phyloP scores from a whole-genome alignment of 208 protist genomes.

The Vickermania ingenoplastis region DNA sequence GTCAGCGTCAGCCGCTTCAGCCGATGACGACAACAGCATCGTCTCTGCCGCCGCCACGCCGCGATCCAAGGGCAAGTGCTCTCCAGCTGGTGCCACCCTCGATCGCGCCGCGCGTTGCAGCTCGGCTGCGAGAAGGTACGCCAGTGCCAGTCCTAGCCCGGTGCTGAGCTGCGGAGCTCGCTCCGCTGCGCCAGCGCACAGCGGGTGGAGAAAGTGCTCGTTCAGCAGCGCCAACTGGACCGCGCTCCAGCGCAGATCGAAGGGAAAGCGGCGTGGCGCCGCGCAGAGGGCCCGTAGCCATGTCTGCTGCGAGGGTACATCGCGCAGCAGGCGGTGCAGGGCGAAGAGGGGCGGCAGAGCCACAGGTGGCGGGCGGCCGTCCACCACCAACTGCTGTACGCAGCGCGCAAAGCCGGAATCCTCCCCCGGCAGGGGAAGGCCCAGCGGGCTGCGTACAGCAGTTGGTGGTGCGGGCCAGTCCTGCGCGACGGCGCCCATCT shows the following conservation, averaged over 20 bases:
- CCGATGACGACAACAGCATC: not conserved
- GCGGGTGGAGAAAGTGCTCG: not conserved
- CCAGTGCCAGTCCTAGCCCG: not conserved
- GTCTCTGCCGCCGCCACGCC: not conserved
- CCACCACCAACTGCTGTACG: not conserved
- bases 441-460: not conserved
- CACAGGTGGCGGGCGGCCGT: not conserved
- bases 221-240: not conserved
- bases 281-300: not conserved
- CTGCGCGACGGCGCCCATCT: not conserved
- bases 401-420: not conserved
- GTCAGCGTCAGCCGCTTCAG: not conserved
- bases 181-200: not conserved
- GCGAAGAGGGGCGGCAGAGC: not conserved
- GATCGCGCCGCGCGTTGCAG: not conserved
- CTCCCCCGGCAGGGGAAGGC: not conserved
- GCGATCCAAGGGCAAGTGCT: not conserved
- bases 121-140: not conserved
- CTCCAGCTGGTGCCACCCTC: not conserved
- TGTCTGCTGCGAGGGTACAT: not conserved
- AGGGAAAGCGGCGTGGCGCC: not conserved
- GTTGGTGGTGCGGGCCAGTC: not conserved
- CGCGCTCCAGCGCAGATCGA: not conserved
- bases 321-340: not conserved
- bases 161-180: not conserved